Evolutionary conservation across 1,284 basidiomycete genomes (phyloP).

Genomic region (Ustilago nuda): DNA sequence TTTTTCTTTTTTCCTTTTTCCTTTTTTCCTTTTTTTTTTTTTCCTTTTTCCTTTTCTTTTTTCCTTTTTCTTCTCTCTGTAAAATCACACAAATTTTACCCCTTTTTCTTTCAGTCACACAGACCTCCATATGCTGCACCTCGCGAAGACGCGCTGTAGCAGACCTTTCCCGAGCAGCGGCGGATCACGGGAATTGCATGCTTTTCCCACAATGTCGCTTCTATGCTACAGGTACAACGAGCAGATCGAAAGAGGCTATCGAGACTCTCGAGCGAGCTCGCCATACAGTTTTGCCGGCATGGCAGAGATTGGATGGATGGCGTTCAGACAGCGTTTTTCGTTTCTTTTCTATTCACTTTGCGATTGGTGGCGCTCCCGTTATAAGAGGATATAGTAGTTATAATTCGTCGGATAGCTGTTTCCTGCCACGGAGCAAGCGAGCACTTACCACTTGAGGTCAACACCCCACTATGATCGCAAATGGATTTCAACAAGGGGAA

Average conservation of each 20-base stretch:
- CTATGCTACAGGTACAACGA: not conserved
- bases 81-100: not conserved
- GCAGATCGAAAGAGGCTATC: too few species aligned
- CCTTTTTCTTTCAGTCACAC: slow-evolving; percentile 13
- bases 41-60: too few species aligned
- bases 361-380: not conserved
- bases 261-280: too few species aligned
- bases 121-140: slow-evolving; percentile 22
- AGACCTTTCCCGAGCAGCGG: not conserved
- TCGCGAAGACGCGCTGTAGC: slow-evolving; percentile 2
- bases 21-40: too few species aligned
- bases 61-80: not conserved
- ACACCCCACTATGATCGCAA: slow-evolving; percentile 46
- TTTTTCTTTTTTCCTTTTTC: too few species aligned
- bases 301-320: too few species aligned
- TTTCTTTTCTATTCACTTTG: not conserved
- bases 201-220: not conserved
- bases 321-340: too few species aligned
- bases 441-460: slow-evolving; percentile 39
- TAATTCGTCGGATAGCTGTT: not conserved
- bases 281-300: too few species aligned
- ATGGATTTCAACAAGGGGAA: not conserved
- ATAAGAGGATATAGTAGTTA: not conserved
- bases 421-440: not conserved
- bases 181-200: not conserved